phyloP scores from a whole-genome alignment of 2,329 filamentous ascomycete genomes.

The Aureobasidium sp. region DNA sequence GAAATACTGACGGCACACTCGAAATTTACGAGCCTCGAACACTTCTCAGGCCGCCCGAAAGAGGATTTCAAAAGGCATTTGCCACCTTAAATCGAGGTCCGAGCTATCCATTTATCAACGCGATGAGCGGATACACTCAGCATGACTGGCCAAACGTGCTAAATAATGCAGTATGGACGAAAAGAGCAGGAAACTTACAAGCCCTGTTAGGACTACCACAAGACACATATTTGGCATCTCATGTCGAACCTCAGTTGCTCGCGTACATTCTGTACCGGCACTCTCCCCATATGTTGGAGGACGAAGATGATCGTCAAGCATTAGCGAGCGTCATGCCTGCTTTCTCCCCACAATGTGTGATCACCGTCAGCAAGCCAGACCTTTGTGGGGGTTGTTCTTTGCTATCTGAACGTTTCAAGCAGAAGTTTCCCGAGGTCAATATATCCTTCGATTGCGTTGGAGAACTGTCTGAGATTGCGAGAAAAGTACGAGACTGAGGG shows the following conservation, averaged over 20 bases:
- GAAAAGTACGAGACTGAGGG: no score
- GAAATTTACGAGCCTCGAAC: not conserved
- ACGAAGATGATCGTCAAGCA: not conserved
- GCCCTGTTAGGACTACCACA: not conserved
- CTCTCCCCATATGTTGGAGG: not conserved
- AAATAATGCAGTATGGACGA: not conserved
- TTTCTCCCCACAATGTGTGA: not conserved
- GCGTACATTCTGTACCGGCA: not conserved
- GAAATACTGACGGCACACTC: not conserved
- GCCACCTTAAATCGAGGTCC: not conserved
- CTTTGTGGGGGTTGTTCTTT: not conserved
- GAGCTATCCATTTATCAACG: not conserved
- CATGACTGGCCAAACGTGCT: not conserved
- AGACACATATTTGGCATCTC: not conserved
- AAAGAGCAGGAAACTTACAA: not conserved
- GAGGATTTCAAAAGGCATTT: not conserved
- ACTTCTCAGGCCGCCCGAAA: not conserved
- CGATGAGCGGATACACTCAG: conserved; percentile 7
- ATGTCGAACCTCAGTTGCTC: not conserved
- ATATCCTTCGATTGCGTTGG: not conserved
- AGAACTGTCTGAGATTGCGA: not conserved
- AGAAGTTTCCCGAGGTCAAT: not conserved
- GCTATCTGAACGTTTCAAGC: not conserved
- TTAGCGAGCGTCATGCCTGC: not conserved
- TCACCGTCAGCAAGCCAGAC: not conserved